Evolutionary conservation across 2,329 filamentous ascomycete genomes (phyloP), one percentile per base, ranked within the genome.

Genomic region (Cladorrhinum sp.): DNA sequence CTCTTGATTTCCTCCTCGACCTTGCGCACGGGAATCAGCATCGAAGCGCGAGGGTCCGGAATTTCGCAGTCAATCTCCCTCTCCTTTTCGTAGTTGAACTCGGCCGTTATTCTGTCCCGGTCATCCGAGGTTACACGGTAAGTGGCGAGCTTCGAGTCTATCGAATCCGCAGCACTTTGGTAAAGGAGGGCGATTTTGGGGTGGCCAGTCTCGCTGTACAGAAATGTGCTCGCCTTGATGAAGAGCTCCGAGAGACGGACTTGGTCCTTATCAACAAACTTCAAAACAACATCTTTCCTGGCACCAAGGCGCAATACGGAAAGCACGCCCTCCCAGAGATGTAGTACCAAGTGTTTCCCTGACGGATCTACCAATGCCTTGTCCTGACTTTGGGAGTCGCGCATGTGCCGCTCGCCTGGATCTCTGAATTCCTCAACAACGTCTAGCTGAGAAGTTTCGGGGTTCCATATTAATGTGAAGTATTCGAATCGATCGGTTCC

Each of bases 401-500:
- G 80, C 82, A 88, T 84, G 62, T 85, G 81, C 38, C 78, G 81
- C 68, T 87, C 84, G 29, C 81, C 77, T 1, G 76, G 69, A 63
- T 88, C 85, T 45, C 79, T 75, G 45, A 84, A 81, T 1, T 76
- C 66, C 67, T 81, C 77, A 22, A 82, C 71, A 0, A 81, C 84
- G 8, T 83, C 78, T 2, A 88, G 73, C 60, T 78, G 73, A 20
- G 75, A 75, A 3, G 70, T 78, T 71, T 82, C 74, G 0, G 81
- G 70, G 68, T 97, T 87, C 93, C 95, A 99, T 16, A 83, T 86
- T 20, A 96, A 75, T 1, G 92, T 96, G 74, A 98, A 96, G 77
- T 96, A 98, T 69, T 92, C 88, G 67, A 91, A 90, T 58, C 90
- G 86, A 71, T 96, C 90, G 51, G 95, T 99, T 54, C 92, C 93